Conservation (phyloP, 148 eudicot genomes). For the Persicaria maculosa region DNA sequence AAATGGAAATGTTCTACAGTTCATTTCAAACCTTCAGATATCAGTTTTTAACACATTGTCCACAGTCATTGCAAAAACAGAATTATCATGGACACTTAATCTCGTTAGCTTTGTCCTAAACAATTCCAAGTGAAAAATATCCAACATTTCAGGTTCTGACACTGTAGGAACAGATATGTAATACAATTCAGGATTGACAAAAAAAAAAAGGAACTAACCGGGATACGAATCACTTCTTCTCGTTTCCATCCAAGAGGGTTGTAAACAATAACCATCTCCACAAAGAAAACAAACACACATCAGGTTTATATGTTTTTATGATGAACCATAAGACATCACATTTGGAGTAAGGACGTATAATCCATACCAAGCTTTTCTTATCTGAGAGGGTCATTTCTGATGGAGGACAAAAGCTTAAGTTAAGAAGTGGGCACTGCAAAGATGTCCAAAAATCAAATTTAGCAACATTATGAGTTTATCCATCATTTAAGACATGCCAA, state of each 20-base stretch:
- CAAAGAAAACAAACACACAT: conserved; percentile 12
- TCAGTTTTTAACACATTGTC: background rate
- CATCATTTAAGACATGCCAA: background rate
- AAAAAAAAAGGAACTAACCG: conserved; percentile 40
- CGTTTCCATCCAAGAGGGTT: conserved; percentile 76
- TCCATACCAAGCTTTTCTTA: conserved; percentile 54
- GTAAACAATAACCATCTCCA: conserved; percentile 59
- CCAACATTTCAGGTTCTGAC: background rate
- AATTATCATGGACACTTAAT: too few relatives aligned
- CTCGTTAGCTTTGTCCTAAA: background rate
- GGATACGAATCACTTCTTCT: conserved; percentile 61
- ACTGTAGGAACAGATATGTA: background rate
- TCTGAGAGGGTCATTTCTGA: conserved; percentile 49
- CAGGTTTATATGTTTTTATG: background rate
- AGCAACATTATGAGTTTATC: background rate
- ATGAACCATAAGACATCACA: background rate
- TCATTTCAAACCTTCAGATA: background rate
- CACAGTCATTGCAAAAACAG: too few relatives aligned
- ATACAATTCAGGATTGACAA: background rate
- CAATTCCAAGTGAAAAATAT: background rate
- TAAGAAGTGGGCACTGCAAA: conserved; percentile 74
- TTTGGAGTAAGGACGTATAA: conserved; percentile 9
- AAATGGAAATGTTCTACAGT: background rate
- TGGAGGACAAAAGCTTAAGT: conserved; percentile 70
- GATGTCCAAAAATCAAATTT: conserved; percentile 18